Base-by-base conservation (phyloP, 1,284 basidiomycete species). In the Meira nashicola region DNA sequence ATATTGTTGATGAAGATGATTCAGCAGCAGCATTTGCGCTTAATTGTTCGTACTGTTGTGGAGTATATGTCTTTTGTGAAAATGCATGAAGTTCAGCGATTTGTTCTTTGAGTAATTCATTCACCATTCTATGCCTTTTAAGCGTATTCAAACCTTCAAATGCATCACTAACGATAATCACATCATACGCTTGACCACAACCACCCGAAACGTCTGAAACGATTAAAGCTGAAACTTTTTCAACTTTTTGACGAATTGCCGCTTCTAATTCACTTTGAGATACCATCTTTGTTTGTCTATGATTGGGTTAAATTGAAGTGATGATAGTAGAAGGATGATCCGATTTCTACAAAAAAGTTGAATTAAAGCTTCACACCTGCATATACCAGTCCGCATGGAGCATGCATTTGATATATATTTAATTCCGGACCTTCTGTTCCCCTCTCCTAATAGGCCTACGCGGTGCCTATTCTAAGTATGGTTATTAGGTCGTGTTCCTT, bases 71-170 rank as follows among this genome's bases (percentile, higher is more conserved):
- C 56, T 77, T 76, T 60, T 80, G 79, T 0, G 79, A 79, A 58
- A 81, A 81, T 10, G 80, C 80, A 58, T 81, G 80, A 43, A 81
- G 74, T 61, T 79, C 70, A 1, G 79, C 80, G 39, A 81, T 81
- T 60, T 80, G 77, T 37, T 78, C 76, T 59, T 80, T 80, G 40
- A 81, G 72, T 37, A 74, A 67, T 11, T 79, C 79, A 60, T 81
- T 80, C 56, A 81, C 80, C 74, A 44, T 17, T 33, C 76, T 66
- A 55, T 78, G 76, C 11, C 76, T 64, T 52, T 77, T 75, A 28
- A 78, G 66, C 21, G 76, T 77, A 23, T 63, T 60, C n/a, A 77
- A 66, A 59, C 74, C 74, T 33, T 69, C 55, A 44, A 78, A 78
- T 21, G 66, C 66, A 47, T 73, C 68, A 15, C 62, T 66, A 41